Base-by-base conservation (phyloP, 345 rosid species). In the Gossypium arboreum region DNA sequence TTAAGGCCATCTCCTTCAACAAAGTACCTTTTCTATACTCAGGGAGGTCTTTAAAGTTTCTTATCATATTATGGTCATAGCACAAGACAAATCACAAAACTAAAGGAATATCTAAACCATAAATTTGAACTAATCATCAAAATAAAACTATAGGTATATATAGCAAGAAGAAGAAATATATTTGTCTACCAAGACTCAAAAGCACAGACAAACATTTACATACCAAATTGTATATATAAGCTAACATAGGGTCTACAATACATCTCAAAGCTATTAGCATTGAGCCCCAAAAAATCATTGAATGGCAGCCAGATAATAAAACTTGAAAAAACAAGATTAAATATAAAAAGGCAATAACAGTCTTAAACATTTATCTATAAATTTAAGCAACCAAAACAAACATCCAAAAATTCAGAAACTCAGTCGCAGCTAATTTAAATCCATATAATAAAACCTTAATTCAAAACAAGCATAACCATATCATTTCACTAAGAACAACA, bases 331-430 rank as follows among this genome's bases (percentile, higher is more conserved):
- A 43, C 3, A 27, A 24, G 9, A 7, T 50, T 9, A 48, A 3
- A 25, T 50, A 56, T 12, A 15, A 25, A 16, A 47, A 47, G 9
- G 18, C 18, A 47, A 34, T 34, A 34, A 47, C 12, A 65, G 17
- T 11, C 41, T 47, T 16, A 68, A 25, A 12, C 0, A 2, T 5
- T 7, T 43, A 41, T n/a, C 27, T 44, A 13, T 45, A 7, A 9
- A 20, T 67, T 67, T 52, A 55, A 2, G 48, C 61, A 71, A 41
- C 11, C 54, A 65, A 75, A 55, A 16, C 65, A 64, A 39, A 25
- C 34, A 48, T 25, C 7, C 50, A 25, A 58, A 55, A 75, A 39
- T 18, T 18, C 16, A 1, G 51, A 48, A 17, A 51, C 17, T 50
- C 50, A 2, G 48, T 54, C 71, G 43, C 48, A 39, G 18, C 72